Percentiles rank a stretch among this genome's conserved stretches.
phyloP scores from a whole-genome alignment of 176 grass and related monocot species.

The Pharus latifolius region DNA sequence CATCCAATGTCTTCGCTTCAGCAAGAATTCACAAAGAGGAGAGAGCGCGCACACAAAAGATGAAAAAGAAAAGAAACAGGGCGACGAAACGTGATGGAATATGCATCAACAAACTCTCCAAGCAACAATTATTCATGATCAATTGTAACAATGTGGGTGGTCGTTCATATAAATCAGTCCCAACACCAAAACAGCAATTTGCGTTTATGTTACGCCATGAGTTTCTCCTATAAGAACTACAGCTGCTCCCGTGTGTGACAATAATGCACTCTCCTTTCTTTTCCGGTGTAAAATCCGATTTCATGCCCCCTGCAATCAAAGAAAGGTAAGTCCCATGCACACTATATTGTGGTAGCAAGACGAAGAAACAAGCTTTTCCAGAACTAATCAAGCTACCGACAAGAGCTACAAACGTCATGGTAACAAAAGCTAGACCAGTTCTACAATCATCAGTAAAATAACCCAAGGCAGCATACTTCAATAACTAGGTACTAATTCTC shows the following conservation, averaged over 20 bases:
- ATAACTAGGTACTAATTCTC: too few relatives aligned
- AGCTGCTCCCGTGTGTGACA: conserved; percentile 11
- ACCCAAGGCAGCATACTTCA: too few relatives aligned
- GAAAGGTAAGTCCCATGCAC: neutral
- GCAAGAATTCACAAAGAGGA: neutral
- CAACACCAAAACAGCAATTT: neutral
- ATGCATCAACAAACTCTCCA: neutral
- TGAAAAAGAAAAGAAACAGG: neutral
- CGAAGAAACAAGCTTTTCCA: neutral
- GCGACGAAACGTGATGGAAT: neutral
- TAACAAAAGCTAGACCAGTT: neutral
- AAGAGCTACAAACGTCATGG: neutral
- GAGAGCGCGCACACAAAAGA: too few relatives aligned
- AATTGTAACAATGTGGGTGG: neutral
- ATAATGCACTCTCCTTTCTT: neutral
- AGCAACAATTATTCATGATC: neutral
- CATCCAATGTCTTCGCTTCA: neutral
- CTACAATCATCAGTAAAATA: neutral
- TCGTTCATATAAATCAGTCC: neutral
- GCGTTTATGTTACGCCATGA: neutral
- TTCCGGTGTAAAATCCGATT: neutral
- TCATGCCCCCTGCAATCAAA: conserved; percentile 4
- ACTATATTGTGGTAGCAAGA: neutral
- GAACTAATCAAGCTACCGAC: neutral
- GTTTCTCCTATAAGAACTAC: conserved; percentile 14